Conservation (phyloP, 208 protist genomes). For the Trichomonas vaginalis region DNA sequence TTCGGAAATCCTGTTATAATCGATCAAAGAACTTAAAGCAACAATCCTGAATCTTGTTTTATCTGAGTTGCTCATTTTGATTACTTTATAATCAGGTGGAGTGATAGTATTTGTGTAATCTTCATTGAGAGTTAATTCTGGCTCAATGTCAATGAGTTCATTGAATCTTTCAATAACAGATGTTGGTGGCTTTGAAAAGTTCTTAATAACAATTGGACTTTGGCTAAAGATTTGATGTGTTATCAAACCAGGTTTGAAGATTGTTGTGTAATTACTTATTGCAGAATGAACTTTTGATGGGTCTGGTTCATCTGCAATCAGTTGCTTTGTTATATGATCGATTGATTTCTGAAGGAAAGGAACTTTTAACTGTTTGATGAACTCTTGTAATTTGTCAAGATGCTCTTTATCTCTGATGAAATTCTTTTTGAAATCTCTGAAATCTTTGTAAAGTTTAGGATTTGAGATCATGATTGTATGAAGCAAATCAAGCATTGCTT, state of each 20-base stretch:
- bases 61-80: neutral
- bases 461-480: neutral
- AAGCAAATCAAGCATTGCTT: neutral
- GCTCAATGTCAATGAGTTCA: neutral
- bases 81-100: neutral
- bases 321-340: too few relatives aligned
- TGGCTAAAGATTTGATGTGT: neutral
- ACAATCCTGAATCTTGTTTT: neutral
- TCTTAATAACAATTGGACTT: neutral
- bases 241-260: neutral
- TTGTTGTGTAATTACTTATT: neutral
- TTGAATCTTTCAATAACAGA: slow-evolving; percentile 2
- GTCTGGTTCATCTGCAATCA: too few relatives aligned
- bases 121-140: neutral
- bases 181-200: neutral
- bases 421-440: neutral
- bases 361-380: neutral
- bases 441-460: neutral
- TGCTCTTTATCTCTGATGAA: neutral
- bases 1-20: neutral
- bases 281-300: neutral
- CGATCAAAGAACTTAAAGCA: neutral
- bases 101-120: neutral
- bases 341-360: too few relatives aligned
- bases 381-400: neutral